Evolutionary conservation across 768 basidiomycete species (phyloP).

Genomic region (Boletus rufocinnamomeus): DNA sequence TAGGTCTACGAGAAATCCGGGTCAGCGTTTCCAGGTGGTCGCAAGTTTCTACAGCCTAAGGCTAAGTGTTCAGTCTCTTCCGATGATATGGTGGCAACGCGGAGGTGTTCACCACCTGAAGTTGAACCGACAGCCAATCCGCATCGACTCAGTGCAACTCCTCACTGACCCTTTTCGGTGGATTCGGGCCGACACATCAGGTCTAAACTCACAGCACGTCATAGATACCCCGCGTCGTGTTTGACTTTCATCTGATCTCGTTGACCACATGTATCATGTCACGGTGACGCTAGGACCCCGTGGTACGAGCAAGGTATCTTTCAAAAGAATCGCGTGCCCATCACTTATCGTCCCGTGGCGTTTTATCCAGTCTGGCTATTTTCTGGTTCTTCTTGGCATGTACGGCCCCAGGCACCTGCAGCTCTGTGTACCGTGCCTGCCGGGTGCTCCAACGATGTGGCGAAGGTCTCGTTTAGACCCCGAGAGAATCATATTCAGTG

Average conservation of each 20-base stretch:
- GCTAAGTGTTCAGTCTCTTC: neutral
- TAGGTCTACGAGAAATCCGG: neutral
- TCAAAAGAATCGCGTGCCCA: too few relatives aligned
- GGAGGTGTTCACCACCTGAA: neutral
- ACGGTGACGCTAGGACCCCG: neutral
- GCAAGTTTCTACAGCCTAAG: neutral
- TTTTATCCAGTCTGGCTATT: neutral
- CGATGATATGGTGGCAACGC: neutral
- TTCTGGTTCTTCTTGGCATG: neutral
- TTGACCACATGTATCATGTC: neutral
- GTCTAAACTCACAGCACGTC: neutral
- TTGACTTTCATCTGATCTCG: neutral
- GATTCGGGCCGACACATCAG: neutral
- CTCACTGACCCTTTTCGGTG: too few relatives aligned
- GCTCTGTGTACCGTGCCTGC: too few relatives aligned
- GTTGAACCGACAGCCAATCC: neutral
- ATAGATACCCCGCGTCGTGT: neutral
- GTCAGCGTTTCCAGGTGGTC: neutral
- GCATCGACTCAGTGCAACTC: neutral
- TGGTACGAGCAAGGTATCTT: too few relatives aligned
- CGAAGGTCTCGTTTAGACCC: neutral
- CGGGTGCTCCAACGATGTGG: neutral
- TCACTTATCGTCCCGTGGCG: neutral
- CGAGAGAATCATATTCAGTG: neutral
- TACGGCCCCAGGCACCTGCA: neutral